Evolutionary conservation across 2,329 filamentous ascomycete species (phyloP).

Genomic region (Tolypocladium ophioglossoides): DNA sequence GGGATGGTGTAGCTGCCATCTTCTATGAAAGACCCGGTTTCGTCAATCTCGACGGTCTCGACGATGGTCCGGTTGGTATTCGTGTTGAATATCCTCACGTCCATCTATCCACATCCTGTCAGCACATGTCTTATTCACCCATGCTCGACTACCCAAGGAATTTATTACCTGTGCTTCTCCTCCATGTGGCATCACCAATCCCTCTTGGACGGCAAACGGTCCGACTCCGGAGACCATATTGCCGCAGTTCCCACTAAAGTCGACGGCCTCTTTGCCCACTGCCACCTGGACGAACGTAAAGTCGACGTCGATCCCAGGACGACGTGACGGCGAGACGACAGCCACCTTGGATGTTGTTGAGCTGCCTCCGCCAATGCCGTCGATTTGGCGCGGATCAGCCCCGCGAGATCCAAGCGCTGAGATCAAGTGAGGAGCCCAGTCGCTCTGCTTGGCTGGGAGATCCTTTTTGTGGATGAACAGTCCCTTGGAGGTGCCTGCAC

Average conservation of each 20-base stretch:
- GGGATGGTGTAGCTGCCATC: slow-evolving; percentile 45
- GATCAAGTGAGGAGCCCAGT: slow-evolving; percentile 43
- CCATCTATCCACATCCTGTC: slow-evolving; percentile 5
- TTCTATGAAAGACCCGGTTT: slow-evolving; percentile 32
- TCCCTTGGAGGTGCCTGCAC: slow-evolving; percentile 52
- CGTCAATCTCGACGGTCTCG: slow-evolving; percentile 39
- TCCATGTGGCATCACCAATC: slow-evolving; percentile 21
- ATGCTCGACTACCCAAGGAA: no score
- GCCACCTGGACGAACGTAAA: slow-evolving; percentile 54
- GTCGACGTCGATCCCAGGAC: slow-evolving; percentile 41
- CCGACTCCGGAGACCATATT: slow-evolving; percentile 53
- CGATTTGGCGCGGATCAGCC: slow-evolving; percentile 44
- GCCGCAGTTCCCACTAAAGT: slow-evolving; percentile 51
- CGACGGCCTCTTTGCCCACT: slow-evolving; percentile 41
- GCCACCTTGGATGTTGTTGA: slow-evolving; percentile 53
- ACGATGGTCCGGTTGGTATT: slow-evolving; percentile 49
- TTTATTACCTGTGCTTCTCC: slow-evolving; percentile 12
- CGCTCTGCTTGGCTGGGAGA: slow-evolving; percentile 32
- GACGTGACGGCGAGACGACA: slow-evolving; percentile 32
- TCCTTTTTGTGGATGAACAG: slow-evolving; percentile 45
- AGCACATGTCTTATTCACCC: no score
- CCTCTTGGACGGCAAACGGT: slow-evolving; percentile 45
- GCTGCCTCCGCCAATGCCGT: slow-evolving; percentile 51
- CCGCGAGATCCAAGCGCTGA: slow-evolving; percentile 44
- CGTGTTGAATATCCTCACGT: slow-evolving; percentile 45